Conservation (phyloP, 495 filamentous ascomycete genomes). For the Poronia punctata region DNA sequence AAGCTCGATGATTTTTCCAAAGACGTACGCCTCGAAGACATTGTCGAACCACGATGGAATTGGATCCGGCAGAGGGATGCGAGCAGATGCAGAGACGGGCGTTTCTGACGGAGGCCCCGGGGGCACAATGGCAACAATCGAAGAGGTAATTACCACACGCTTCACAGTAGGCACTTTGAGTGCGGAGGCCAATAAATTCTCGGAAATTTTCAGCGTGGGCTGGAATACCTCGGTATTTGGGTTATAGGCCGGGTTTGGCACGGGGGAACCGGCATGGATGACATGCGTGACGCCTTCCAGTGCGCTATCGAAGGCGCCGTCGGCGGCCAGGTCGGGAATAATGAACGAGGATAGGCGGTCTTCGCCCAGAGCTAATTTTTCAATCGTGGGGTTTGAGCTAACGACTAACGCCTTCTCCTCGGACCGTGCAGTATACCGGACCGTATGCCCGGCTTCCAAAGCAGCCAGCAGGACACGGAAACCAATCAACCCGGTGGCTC, state of each 20-base stretch:
- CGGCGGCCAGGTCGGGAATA: slow-evolving; percentile 37
- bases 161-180: slow-evolving; percentile 16
- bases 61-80: slow-evolving; percentile 9
- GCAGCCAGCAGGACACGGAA: slow-evolving; percentile 22
- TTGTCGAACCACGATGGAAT: slow-evolving; percentile 7
- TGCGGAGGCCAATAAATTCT: slow-evolving; percentile 24
- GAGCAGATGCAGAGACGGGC: slow-evolving; percentile 10
- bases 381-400: slow-evolving; percentile 19
- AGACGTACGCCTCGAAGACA: slow-evolving; percentile 27
- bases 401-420: slow-evolving; percentile 22
- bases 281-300: slow-evolving; percentile 38
- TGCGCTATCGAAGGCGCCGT: slow-evolving; percentile 38
- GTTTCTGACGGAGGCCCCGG: slow-evolving; percentile 10
- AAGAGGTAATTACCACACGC: slow-evolving; percentile 31
- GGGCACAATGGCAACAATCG: slow-evolving; percentile 14
- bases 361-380: slow-evolving; percentile 15
- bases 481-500: slow-evolving; percentile 31
- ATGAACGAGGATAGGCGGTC: slow-evolving; percentile 26
- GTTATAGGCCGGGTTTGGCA: slow-evolving; percentile 12
- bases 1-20: slow-evolving; percentile 27
- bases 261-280: slow-evolving; percentile 44
- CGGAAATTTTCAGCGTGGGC: slow-evolving; percentile 21
- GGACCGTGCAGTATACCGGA: slow-evolving; percentile 28
- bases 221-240: slow-evolving; percentile 18
- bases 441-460: slow-evolving; percentile 27